Base-by-base conservation (phyloP, 208 protist species). In the Trypanosoma grayi region DNA sequence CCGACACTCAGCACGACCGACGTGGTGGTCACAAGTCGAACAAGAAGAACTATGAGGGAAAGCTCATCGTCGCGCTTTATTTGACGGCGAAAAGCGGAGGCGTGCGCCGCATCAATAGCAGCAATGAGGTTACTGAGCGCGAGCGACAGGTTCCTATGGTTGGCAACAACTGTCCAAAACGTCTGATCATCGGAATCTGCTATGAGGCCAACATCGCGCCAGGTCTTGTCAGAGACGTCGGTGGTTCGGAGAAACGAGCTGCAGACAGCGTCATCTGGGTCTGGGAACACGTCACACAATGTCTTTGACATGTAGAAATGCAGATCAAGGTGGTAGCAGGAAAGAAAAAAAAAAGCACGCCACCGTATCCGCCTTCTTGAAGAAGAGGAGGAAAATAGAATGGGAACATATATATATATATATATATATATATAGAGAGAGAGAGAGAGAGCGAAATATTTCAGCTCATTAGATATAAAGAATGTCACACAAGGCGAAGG, bases 111-210 rank as follows among this genome's bases (percentile, higher is more conserved):
- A 39, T 93, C 80, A 7, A 95, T 63, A 1, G 76, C 79, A 2
- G 36, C 77, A 31, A 92, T 33, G 10, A 80, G 60, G 40, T 83
- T 86, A 2, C 60, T 30, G 4, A 95, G 43, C 5, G 79, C 70
- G 18, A 69, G 36, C 11, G 73, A 14, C 8, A 95, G 44, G 18
- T 53, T 60, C 7, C 65, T 60, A 60, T 95, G 83, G 55, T 90
- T 75, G 0, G 79, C 66, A 5, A 88, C 36, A 30, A 92, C 73
- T 10, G 80, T 93, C 89, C 89, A 95, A 50, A 95, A 91, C 0
- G 85, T 90, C 10, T 84, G 53, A 53, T 95, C 80, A 51, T 95
- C 89, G 2, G 68, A 81, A 4, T 79, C 59, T 1, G 84, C 68
- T 3, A 93, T 60, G n/a, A 82, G 70, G 41, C 64, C 34, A 11